Base-by-base conservation (phyloP, 176 grass and related monocot species). In the Themeda triandra region DNA sequence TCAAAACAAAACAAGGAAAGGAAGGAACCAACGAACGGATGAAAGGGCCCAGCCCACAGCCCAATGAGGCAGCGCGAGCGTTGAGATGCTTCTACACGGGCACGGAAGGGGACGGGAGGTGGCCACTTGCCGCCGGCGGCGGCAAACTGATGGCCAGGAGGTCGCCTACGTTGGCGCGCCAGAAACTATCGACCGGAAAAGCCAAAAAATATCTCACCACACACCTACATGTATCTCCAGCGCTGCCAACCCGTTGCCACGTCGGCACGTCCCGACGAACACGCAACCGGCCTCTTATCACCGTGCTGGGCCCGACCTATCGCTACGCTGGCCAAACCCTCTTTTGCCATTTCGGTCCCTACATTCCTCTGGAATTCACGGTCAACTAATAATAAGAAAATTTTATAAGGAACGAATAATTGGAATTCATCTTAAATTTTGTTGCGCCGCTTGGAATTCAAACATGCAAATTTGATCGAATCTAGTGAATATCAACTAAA, bases 131-230 rank as follows among this genome's bases (percentile, higher is more conserved):
- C 32, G 32, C 32, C 32, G 33, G 33, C 33, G 33, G 33, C 33
- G 33, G 40, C 10, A 15, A 81, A 79, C 48, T 82, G 17, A 63
- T 82, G 80, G 80, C 68, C 68, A 82, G 80, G 80, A 82, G 31
- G 0, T n/a, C 15, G 15, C 17, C n/a, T 23, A 58, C 67, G 21
- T 58, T 4, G 41, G 18, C 77, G 8, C 40, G 63, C 63, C 62
- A 40, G 6, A 3, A 72, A 73, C 17, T 73, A 41, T 83, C 49
- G 13, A 3, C 4, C 10, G 54, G 59, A 83, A 83, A 83, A 30
- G 36, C 69, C 67, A 62, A 73, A 63, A 83, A 83, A 83, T 63
- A 83, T 73, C 80, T 45, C 68, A 24, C 80, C 67, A 72, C 80
- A 29, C 59, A n/a, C 18, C 45, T 48, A 48, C 45, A 71, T 82